Evolutionary conservation across 192 early-diverging fungal genomes (phyloP).

Genomic region (Coemansia sp.): DNA sequence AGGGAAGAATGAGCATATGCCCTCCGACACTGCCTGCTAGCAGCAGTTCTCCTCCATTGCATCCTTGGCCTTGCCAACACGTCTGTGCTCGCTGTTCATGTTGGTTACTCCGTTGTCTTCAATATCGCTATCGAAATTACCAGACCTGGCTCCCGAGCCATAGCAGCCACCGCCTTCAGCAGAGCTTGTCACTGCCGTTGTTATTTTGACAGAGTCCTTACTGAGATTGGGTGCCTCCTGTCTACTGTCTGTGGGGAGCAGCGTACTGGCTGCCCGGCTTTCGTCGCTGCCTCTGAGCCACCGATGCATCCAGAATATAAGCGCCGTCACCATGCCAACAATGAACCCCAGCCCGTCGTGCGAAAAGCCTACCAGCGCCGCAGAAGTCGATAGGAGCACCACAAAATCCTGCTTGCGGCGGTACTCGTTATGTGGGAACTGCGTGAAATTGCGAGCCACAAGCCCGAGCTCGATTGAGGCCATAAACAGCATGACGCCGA

Average conservation of each 20-base stretch:
- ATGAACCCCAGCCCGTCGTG: slow-evolving; percentile 85
- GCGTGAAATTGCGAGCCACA: slow-evolving; percentile 55
- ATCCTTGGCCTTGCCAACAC: slow-evolving; percentile 8
- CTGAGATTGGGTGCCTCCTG: background rate
- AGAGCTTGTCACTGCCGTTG: background rate
- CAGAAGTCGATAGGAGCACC: slow-evolving; percentile 70
- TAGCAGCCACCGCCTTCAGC: background rate
- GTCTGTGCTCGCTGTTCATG: background rate
- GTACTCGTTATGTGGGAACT: slow-evolving; percentile 32
- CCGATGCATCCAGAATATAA: slow-evolving; percentile 53
- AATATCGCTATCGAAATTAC: background rate
- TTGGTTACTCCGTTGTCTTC: background rate
- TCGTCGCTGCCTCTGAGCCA: background rate
- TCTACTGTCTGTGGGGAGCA: slow-evolving; percentile 13
- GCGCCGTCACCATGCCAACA: slow-evolving; percentile 59
- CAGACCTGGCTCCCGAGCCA: slow-evolving; percentile 2
- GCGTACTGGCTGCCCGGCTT: background rate
- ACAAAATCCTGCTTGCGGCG: slow-evolving; percentile 59
- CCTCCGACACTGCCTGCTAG: background rate
- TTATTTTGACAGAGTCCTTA: background rate
- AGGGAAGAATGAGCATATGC: background rate
- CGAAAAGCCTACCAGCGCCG: slow-evolving; percentile 68
- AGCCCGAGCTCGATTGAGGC: slow-evolving; percentile 74
- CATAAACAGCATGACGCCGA: slow-evolving; percentile 87
- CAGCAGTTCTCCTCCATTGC: slow-evolving; percentile 30